Percentiles rank a stretch among this genome's conserved stretches.
These are phyloP conservation scores for Rhizophagus clarus DNA, from an alignment of 192 early-diverging fungal genomes.

Conservation along the genomic window DNA sequence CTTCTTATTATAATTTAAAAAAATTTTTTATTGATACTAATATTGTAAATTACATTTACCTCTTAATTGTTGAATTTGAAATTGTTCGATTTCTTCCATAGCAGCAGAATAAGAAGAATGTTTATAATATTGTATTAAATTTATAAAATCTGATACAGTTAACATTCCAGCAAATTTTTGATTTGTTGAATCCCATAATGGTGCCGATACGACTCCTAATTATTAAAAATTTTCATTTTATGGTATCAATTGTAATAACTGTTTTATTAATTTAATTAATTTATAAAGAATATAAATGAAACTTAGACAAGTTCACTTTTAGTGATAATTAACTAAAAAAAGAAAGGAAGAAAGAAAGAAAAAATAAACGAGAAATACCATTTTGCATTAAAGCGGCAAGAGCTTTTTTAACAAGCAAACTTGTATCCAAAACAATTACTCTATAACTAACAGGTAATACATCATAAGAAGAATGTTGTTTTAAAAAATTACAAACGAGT, in stretches of 20 bases:
- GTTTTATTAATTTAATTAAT: background rate
- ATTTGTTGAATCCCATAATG: conserved; percentile 81
- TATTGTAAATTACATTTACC: conserved; percentile 57
- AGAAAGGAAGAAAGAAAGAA: background rate
- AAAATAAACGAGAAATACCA: conserved; percentile 55
- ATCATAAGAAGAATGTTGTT: conserved; percentile 88
- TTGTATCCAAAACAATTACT: conserved; percentile 89
- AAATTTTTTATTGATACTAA: conserved; percentile 13
- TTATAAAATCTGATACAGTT: conserved; percentile 94
- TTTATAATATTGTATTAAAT: conserved; percentile 88
- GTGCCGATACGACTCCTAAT: conserved; percentile 89
- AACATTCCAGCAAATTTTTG: conserved; percentile 93
- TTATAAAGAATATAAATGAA: background rate
- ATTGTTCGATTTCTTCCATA: conserved; percentile 83
- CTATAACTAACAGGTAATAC: conserved; percentile 88
- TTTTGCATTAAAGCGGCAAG: conserved; percentile 92
- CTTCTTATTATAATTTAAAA: too few species aligned
- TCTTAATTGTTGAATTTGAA: conserved; percentile 68
- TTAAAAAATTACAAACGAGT: conserved; percentile 58
- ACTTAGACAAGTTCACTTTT: background rate
- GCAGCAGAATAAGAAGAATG: conserved; percentile 79
- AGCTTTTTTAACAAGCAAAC: conserved; percentile 89
- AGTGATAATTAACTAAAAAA: background rate
- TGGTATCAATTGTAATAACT: background rate
- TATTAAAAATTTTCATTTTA: conserved; percentile 26